Base-by-base conservation (phyloP, 306 rosid genomes). In the Cicer judaicum region DNA sequence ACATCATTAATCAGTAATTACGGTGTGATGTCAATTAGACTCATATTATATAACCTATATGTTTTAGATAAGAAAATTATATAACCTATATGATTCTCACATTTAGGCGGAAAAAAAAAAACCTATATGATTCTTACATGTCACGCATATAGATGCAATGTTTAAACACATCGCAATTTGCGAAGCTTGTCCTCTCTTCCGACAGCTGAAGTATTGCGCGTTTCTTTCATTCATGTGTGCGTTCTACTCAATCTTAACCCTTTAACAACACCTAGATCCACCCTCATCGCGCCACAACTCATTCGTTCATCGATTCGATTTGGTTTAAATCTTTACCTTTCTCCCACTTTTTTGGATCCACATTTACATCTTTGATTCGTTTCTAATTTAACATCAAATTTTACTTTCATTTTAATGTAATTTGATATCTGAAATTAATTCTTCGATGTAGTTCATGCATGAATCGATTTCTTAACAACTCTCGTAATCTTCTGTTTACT, bases 251-350 rank as follows among this genome's bases (percentile, higher is more conserved):
- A 82, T 59, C 75, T 69, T 16, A 46, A 76, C 43, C 44, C 53
- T 64, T 41, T 61, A 73, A 68, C 73, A 86, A 69, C 47, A 73
- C 47, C 52, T 64, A 66, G 89, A 89, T 84, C 92, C 87, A 60
- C 85, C 83, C 75, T 64, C 65, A 50, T 50, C 62, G 74, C 88
- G 8, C 2, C 74, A 11, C 74, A 24, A 38, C 14, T 18, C 70
- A 16, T 18, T 41, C 70, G 10, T 64, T 13, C 50, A 15, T 8
- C 52, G 57, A 64, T 70, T 44, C 75, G 9, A 80, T 86, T 81
- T 75, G 92, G 85, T 85, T 73, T 73, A 60, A 5, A n/a, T 56
- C 52, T 74, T 13, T 50, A 19, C 13, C 63, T 15, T 1, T 42
- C 61, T 74, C 54, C 44, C 65, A 12, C 48, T 41, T 38, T 83